Base-by-base conservation (phyloP, 805 yeast genomes). In the Candida krabiensis region DNA sequence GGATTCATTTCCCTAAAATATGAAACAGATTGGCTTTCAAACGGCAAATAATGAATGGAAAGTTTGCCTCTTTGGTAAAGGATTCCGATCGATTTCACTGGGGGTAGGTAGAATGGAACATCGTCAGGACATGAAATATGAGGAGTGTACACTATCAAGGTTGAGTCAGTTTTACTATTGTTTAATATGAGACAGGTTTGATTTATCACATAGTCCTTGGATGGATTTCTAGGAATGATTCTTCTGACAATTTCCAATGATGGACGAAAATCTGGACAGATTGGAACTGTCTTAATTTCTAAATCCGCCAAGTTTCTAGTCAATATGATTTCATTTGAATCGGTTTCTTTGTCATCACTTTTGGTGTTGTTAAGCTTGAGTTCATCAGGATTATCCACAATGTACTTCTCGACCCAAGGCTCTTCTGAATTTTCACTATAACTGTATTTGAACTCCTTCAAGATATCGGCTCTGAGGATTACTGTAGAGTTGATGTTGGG, bases 401-500 rank as follows among this genome's bases (percentile, higher is more conserved):
- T 49, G 32, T 47, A 59, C 14, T 44, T 43, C 9, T 53, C 55
- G 8, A 59, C 43, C 2, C 39, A 35, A 6, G 58, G 56, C 15
- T 55, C 56, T 4, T 66, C 65, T 7, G 60, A 52, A 5, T 53
- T 60, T 2, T 53, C 50, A 2, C 35, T 28, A 25, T 64, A 56
- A 16, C 62, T 69, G 52, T 68, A 78, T 5, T 53, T 61, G 39
- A 64, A 65, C 48, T 80, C 83, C 30, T 69, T 67, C 31, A 86
- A 57, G 17, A 89, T 78, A 62, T 91, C 97, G 0, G 97, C 95
- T 49, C 98, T 68, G 62, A 91, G 67, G 23, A 90, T 84, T 24
- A 88, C 93, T 0, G 96, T 85, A 9, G 97, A 90, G 63, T 90
- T 91, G 63, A 88, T 85, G 57, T 89, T 86, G 13, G 96, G 96